Evolutionary conservation across 805 yeast genomes (phyloP), one percentile per base, ranked within the genome.

Genomic region (Metschnikowia matae): DNA sequence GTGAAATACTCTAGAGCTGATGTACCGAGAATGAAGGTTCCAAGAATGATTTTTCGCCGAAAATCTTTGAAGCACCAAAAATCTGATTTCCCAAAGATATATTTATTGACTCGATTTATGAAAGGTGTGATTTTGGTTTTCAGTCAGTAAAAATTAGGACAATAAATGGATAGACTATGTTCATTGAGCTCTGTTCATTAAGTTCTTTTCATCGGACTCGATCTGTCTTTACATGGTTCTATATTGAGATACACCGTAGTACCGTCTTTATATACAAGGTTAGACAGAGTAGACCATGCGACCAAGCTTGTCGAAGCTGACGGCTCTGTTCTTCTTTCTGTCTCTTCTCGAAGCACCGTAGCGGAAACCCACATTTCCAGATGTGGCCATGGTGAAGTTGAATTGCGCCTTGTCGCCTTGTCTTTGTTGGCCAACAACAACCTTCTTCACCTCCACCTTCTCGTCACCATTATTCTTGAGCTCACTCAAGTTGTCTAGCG

Each of bases 271-370:
- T 44, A 18, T 44, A 44, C 41, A 44, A 26, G 34, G 6, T 26
- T 38, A 50, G 38, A 57, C 54, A 41, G 61, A 55, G 58, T 72
- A 71, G 36, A 71, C 65, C 73, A 74, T 84, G 60, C 78, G 79
- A 60, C 95, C 95, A 50, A 77, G 73, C 57, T 81, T 79, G 62
- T 85, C 84, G 66, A 77, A 87, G 2, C 84, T 87, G 59, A 87
- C 75, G 57, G 77, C 80, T 69, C 98, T 83, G 66, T 89, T 85
- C 64, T 84, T 87, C 79, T 85, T 89, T 61, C 81, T 84, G 69
- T 92, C 98, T 73, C 97, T 88, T 57, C 84, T 78, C 17, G 89
- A 80, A 38, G 90, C 88, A 69, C 98, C 98, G 65, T 92, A 92
- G 64, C 98, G 83, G 79, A 73, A 82, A 46, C 98, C 99, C 48